Evolutionary conservation across 176 grass and related monocot genomes (phyloP), one percentile per base, ranked within the genome.

Genomic region (Oryza officinalis): DNA sequence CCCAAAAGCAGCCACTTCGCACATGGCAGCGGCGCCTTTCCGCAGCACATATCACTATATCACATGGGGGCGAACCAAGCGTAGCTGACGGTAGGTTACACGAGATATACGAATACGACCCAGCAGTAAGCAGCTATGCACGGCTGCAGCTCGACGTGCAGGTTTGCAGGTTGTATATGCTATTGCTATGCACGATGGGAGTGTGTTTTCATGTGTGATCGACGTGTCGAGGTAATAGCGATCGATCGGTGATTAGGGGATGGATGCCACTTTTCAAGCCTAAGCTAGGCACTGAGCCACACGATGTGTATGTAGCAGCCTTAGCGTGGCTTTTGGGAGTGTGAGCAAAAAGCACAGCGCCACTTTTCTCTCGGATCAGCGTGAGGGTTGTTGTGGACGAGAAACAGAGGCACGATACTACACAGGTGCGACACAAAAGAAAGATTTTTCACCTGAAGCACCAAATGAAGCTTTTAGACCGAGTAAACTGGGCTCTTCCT

Each of bases 21-120:
- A 77, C 72, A 82, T 89, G 83, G 79, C 44, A 15, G 3, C 72
- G 0, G 25, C 32, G 54, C 43, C 32, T 71, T 89, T 88, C 14
- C 57, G 54, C 28, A 23, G 72, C 83, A 81, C 88, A 72, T 67
- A 60, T 82, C 83, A 82, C 88, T 72, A 72, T 67, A 60, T 82
- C 83, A 82, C 88, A 86, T 89, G 88, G 88, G 57, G n/a, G 2
- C 70, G 43, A 69, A 20, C 17, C 9, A 57, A 49, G n/a, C 30
- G 35, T 27, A 67, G 67, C 67, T 8, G 25, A 81, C 88, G 57
- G 61, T 75, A 33, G 72, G 72, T 75, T 32, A 10, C 27, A 10
- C 27, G 8, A 32, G 43, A 54, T 22, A 3, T 31, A 30, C 43
- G 22, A 23, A 8, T 60, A 54, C 50, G 17, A 20, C 6, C 54